These are phyloP conservation scores for Claviceps sp. DNA, from an alignment of 2,329 filamentous ascomycete genomes.

Conservation along the genomic window DNA sequence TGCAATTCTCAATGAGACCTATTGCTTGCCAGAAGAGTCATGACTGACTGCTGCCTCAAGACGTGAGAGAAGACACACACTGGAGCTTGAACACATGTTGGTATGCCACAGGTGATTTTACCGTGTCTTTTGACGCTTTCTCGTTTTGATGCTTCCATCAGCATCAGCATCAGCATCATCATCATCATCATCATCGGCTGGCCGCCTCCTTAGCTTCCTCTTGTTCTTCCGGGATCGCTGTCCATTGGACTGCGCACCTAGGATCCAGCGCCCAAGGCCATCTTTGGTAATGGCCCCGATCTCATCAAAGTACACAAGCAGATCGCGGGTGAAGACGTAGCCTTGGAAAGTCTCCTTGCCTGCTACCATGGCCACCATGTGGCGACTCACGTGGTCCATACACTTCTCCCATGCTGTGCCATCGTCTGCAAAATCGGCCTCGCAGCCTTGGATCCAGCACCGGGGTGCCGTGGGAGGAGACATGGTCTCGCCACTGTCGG, in stretches of 20 bases:
- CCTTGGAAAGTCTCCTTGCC: background rate
- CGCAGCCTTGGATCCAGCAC: constrained; percentile 52
- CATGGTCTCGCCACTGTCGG: background rate
- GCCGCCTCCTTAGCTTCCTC: background rate
- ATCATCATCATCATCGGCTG: background rate
- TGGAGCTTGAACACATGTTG: too few species aligned
- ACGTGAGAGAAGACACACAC: too few species aligned
- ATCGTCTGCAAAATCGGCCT: constrained; percentile 41
- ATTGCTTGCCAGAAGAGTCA: too few species aligned
- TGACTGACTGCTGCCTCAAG: too few species aligned
- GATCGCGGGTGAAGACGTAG: constrained; percentile 1
- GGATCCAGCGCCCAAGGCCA: constrained; percentile 20
- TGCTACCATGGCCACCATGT: constrained; percentile 43
- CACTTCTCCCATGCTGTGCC: constrained; percentile 59
- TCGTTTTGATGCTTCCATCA: background rate
- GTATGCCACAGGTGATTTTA: too few species aligned
- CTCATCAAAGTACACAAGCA: background rate
- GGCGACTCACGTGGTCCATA: constrained; percentile 78
- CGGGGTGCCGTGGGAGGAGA: constrained; percentile 43
- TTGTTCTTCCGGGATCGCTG: constrained; percentile 4
- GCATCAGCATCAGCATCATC: background rate
- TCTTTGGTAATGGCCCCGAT: constrained; percentile 13
- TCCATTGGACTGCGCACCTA: constrained; percentile 2
- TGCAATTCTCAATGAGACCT: too few species aligned
- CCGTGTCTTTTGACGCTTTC: background rate